Base-by-base conservation (phyloP, 2,329 filamentous ascomycete genomes). In the Alternaria alternata region DNA sequence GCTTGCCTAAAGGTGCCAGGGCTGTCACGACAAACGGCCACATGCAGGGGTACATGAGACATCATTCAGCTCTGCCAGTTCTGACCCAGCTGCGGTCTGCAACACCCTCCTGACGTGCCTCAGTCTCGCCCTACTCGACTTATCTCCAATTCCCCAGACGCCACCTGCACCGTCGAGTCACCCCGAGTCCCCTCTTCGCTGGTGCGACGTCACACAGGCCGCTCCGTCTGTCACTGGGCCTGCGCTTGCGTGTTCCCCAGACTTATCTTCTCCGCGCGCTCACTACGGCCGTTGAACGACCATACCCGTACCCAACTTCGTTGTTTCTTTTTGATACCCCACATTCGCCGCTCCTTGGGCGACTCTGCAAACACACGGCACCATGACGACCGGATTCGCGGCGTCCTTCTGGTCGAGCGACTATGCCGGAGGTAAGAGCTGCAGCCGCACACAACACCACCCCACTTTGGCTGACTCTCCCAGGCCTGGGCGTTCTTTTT, bases 401-500 rank as follows among this genome's bases (percentile, higher is more conserved):
- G 93, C 94, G 82, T 97, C 94, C 51, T 98, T 99, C 83, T 99
- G 95, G 95, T 97, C 95, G 64, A 88, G 88, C 78, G 95, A 99
- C 86, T 98, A 98, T 85, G 94, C 94, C 78, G 93, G 92, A 84
- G 94, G 91, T 93, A 83, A 78, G 87, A 56, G 91, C 82, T 78
- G 86, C 53, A 49, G 49, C 39, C 64, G 28, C 53, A 52, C 44
- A 22, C 38, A 48, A 41, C 48, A 24, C 41, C 52, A 32, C 54
- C 47, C 46, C 63, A 39, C 61, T 39, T 42, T 8, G 67, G 53
- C 75, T 74, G 63, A 78, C 72, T n/a, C 18, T n/a, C 32, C 22
- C 71, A 84, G 83, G 95, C 64, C 87, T 99, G 68, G 94, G 94
- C 56, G 93, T 98, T 66, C 87, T 99, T 67, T 99, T 98, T 76